A percentile compares a stretch with the other conserved stretches of the same genome.
Evolutionary conservation across 495 filamentous ascomycete species (phyloP).

Genomic region (Lasiosphaeriaceae sp.): DNA sequence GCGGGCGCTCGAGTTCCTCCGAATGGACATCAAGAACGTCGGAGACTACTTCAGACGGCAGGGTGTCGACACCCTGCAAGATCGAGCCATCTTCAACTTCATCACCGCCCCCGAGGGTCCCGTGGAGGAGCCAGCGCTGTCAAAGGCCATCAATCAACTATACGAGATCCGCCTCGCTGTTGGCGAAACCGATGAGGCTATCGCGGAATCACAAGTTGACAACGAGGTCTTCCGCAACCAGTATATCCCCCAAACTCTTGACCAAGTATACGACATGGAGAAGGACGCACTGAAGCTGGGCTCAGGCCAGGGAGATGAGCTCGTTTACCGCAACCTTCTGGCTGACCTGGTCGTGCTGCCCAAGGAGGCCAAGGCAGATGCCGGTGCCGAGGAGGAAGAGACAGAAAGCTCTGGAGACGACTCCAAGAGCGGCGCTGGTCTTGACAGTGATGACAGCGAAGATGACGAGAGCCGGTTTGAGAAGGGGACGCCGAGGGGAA

Average conservation of each 20-base stretch:
- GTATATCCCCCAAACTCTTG: conserved; percentile 88
- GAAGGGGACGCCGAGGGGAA: conserved; percentile 73
- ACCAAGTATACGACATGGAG: conserved; percentile 95
- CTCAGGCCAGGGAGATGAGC: conserved; percentile 62
- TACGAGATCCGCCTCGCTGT: conserved; percentile 33
- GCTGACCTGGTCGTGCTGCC: conserved; percentile 58
- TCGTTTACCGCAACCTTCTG: conserved; percentile 79
- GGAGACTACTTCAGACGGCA: conserved; percentile 85
- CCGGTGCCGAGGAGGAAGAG: conserved; percentile 29
- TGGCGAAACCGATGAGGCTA: conserved; percentile 41
- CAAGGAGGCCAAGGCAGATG: conserved; percentile 8
- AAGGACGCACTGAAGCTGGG: conserved; percentile 76
- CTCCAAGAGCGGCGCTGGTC: conserved; percentile 25
- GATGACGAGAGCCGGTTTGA: conserved; percentile 52
- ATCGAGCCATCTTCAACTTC: conserved; percentile 74
- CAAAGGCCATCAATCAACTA: conserved; percentile 41
- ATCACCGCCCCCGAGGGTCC: conserved; percentile 58
- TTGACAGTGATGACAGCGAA: conserved; percentile 44
- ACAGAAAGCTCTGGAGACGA: conserved; percentile 35
- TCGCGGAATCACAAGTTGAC: conserved; percentile 61
- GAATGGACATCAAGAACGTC: conserved; percentile 97
- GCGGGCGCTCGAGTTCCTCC: conserved; percentile 80
- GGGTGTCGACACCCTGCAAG: conserved; percentile 71
- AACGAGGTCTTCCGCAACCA: conserved; percentile 91
- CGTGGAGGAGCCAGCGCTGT: conserved; percentile 43